Evolutionary conservation across 176 grass and related monocot species (phyloP).

Genomic region (Pontederia crassipes): DNA sequence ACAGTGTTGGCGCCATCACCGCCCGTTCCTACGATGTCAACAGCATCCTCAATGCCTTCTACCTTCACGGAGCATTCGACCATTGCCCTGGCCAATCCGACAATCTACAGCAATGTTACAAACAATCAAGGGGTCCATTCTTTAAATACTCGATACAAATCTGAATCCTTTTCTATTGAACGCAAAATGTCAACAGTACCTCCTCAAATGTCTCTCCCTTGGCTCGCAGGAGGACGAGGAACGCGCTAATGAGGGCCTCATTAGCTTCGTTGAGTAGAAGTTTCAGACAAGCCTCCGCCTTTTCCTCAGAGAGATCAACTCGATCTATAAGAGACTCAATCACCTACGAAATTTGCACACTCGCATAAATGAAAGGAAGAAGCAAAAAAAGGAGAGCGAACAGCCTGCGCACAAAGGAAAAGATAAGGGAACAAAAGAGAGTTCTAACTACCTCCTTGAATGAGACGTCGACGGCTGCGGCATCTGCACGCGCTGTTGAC

Average conservation of each 20-base stretch:
- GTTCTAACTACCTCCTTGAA: background rate
- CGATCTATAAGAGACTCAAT: slow-evolving; percentile 65
- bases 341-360: slow-evolving; percentile 22
- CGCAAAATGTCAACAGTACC: slow-evolving; percentile 12
- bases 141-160: background rate
- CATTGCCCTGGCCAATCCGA: slow-evolving; percentile 83
- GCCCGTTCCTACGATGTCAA: slow-evolving; percentile 92
- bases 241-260: slow-evolving; percentile 75
- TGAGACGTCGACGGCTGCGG: background rate
- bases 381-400: background rate
- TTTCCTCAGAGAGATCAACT: slow-evolving; percentile 63
- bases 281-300: slow-evolving; percentile 59
- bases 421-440: background rate
- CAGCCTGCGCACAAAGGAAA: background rate
- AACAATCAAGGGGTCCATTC: background rate
- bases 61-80: slow-evolving; percentile 46
- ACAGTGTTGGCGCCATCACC: slow-evolving; percentile 84
- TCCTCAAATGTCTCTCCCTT: slow-evolving; percentile 96
- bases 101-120: slow-evolving; percentile 36
- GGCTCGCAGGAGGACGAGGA: slow-evolving; percentile 82
- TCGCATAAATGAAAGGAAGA: background rate
- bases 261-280: slow-evolving; percentile 52
- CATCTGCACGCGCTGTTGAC: background rate
- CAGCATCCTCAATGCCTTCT: slow-evolving; percentile 49
- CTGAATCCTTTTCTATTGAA: background rate